Conservation (phyloP, 805 yeast genomes). For the Candida methanosorbosa region DNA sequence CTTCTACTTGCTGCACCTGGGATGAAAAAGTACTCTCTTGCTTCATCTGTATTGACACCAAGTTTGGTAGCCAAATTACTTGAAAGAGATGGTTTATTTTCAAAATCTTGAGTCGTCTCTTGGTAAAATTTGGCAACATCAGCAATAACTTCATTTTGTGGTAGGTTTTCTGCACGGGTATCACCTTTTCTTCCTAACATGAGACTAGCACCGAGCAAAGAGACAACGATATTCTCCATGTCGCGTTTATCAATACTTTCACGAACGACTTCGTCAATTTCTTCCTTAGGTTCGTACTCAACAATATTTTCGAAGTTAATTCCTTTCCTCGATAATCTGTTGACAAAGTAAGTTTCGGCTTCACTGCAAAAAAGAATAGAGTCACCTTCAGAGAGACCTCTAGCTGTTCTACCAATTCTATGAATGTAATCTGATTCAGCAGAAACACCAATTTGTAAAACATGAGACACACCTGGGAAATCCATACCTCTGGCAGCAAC, state of each 20-base stretch:
- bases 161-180: no score
- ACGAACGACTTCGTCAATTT: no score
- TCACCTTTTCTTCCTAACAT: no score
- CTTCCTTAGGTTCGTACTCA: conserved; percentile 30
- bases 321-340: conserved; percentile 41
- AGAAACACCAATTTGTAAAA: conserved; percentile 76
- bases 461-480: conserved; percentile 81
- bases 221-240: no score
- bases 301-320: conserved; percentile 41
- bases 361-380: conserved; percentile 53
- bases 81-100: conserved; percentile 10
- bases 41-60: conserved; percentile 16
- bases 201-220: no score
- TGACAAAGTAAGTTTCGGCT: conserved; percentile 48
- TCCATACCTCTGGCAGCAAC: conserved; percentile 98
- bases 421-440: conserved; percentile 78
- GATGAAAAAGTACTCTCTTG: conserved; percentile 21
- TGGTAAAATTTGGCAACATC: conserved; percentile 21
- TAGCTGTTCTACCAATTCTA: conserved; percentile 92
- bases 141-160: no score
- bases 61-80: conserved; percentile 14
- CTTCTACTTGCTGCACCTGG: conserved; percentile 19
- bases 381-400: conserved; percentile 77
- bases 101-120: conserved; percentile 15
- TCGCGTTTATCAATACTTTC: no score